phyloP scores from a whole-genome alignment of 208 protist genomes.

The Naegleria gruberi region DNA sequence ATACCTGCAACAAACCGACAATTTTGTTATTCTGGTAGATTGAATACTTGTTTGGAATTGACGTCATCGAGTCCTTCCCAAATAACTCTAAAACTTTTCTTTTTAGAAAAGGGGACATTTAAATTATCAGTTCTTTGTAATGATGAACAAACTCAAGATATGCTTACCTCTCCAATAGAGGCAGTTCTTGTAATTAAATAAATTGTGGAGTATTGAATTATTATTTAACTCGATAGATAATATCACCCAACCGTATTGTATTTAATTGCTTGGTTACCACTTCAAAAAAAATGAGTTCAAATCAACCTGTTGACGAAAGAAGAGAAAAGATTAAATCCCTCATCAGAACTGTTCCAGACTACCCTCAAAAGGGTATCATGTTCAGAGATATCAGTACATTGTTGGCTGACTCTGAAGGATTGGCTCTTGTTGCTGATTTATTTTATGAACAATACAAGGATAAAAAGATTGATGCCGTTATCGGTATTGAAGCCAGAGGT shows the following conservation, averaged over 20 bases:
- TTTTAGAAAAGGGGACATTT: neutral
- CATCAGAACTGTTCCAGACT: slow-evolving; percentile 27
- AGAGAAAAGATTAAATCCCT: neutral
- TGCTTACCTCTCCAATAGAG: neutral
- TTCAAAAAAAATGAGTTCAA: neutral
- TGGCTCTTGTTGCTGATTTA: neutral
- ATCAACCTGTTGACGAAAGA: neutral
- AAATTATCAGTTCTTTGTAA: neutral
- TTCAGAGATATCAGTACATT: slow-evolving; percentile 25
- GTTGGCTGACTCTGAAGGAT: neutral
- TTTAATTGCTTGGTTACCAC: no score
- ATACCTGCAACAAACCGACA: neutral
- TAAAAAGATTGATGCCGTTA: neutral
- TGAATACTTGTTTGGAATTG: neutral
- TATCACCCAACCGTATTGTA: no score
- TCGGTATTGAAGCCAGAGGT: slow-evolving; percentile 18
- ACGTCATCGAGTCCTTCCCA: neutral
- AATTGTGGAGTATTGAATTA: no score
- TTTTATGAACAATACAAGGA: neutral
- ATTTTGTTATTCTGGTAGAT: neutral
- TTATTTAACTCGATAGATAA: no score
- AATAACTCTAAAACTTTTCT: neutral
- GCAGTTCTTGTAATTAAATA: neutral
- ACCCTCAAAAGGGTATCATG: neutral
- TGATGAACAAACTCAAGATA: neutral